A percentile compares a stretch with the other conserved stretches of the same genome.
phyloP scores from a whole-genome alignment of 2,329 filamentous ascomycete species.

The Nothomitra cinnamomea region DNA sequence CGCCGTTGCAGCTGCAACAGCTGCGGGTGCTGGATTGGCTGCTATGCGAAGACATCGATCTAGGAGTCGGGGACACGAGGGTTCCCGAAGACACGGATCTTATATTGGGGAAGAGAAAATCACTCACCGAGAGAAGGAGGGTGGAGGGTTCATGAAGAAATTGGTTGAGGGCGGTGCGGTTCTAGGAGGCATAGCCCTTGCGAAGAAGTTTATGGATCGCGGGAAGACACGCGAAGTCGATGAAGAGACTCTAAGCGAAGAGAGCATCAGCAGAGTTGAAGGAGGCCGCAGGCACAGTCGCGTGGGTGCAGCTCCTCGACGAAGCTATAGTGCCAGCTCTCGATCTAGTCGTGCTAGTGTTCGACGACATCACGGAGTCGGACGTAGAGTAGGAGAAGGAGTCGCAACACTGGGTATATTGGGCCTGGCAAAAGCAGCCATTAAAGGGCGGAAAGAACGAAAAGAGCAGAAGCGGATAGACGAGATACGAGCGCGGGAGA shows the following conservation, averaged over 20 bases:
- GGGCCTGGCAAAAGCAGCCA: slow-evolving; percentile 36
- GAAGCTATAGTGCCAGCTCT: slow-evolving; percentile 12
- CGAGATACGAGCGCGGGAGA: slow-evolving; percentile 31
- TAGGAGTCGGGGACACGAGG: slow-evolving; percentile 24
- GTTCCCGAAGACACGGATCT: slow-evolving; percentile 24
- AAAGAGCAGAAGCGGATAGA: slow-evolving; percentile 43
- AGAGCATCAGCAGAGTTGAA: slow-evolving; percentile 18
- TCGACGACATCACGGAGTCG: slow-evolving; percentile 24
- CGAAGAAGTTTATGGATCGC: slow-evolving; percentile 40
- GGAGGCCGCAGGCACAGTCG: slow-evolving; percentile 18
- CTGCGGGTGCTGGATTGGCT: slow-evolving; percentile 39
- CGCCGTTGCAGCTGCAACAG: slow-evolving; percentile 34
- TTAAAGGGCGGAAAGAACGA: slow-evolving; percentile 39
- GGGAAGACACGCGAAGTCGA: slow-evolving; percentile 27
- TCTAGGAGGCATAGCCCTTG: slow-evolving; percentile 44
- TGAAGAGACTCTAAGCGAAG: slow-evolving; percentile 30
- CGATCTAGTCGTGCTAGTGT: slow-evolving; percentile 18
- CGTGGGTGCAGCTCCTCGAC: slow-evolving; percentile 18
- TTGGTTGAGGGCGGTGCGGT: slow-evolving; percentile 43
- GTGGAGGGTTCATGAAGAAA: slow-evolving; percentile 42
- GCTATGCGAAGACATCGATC: slow-evolving; percentile 27
- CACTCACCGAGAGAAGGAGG: slow-evolving; percentile 31
- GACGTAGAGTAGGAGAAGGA: slow-evolving; percentile 32
- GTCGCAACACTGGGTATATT: slow-evolving; percentile 53
- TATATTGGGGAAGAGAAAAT: slow-evolving; percentile 49